These are phyloP conservation scores for Trichocladium antarcticum DNA, from an alignment of 495 filamentous ascomycete species.

Conservation along the genomic window DNA sequence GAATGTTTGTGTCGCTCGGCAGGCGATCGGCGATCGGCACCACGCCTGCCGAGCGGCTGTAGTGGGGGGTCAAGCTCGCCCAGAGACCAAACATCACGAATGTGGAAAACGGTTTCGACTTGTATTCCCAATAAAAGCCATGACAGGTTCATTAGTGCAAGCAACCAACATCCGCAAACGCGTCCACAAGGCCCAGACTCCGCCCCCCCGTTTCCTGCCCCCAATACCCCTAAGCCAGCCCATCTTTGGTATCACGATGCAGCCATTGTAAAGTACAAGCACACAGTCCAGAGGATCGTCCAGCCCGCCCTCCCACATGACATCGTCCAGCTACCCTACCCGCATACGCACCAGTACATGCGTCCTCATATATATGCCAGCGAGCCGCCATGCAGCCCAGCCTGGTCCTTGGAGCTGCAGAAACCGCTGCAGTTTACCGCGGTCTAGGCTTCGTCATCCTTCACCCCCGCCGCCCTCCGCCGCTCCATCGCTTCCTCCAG, in stretches of 20 bases:
- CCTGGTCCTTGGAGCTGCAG: too few relatives aligned
- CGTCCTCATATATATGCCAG: too few relatives aligned
- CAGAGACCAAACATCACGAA: not conserved
- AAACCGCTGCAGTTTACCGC: too few relatives aligned
- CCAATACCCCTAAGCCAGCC: not conserved
- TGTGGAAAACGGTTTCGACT: too few relatives aligned
- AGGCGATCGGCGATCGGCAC: not conserved
- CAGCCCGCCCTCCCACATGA: not conserved
- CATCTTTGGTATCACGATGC: slow-evolving; percentile 12
- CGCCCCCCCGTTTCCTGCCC: not conserved
- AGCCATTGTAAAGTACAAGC: slow-evolving; percentile 10
- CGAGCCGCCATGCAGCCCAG: too few relatives aligned
- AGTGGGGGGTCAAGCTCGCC: not conserved
- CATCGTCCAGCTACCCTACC: not conserved
- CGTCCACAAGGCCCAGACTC: not conserved
- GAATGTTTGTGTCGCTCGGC: not conserved
- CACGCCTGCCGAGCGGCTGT: not conserved
- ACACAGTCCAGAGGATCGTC: not conserved
- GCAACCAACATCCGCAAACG: too few relatives aligned
- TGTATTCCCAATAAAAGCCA: too few relatives aligned
- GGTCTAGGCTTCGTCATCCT: not conserved
- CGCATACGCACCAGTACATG: not conserved
- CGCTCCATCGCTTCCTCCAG: slow-evolving; percentile 33
- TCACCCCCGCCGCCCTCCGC: slow-evolving; percentile 4
- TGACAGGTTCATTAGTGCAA: too few relatives aligned